These are phyloP conservation scores for Metschnikowia kunwiensis DNA, from an alignment of 805 yeast species.

Conservation along the genomic window DNA sequence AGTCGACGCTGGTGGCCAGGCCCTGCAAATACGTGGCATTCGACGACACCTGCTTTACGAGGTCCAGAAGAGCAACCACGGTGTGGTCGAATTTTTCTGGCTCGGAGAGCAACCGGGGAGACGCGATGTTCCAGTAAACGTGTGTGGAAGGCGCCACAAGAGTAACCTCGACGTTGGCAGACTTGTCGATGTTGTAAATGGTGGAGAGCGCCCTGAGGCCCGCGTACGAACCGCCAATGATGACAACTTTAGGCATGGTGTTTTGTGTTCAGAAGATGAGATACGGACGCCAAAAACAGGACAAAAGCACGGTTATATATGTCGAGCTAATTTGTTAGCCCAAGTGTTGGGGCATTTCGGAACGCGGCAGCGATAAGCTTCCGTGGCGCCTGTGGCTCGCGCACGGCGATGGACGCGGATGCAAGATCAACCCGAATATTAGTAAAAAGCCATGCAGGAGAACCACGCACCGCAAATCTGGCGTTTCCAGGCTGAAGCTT, in stretches of 20 bases:
- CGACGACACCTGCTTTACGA: conserved; percentile 19
- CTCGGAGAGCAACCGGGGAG: conserved; percentile 35
- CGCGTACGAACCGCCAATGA: conserved; percentile 40
- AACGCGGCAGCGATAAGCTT: too few species aligned
- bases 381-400: too few species aligned
- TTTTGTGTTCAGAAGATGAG: not conserved
- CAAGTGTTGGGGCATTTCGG: too few species aligned
- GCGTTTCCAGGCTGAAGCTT: too few species aligned
- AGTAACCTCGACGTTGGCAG: conserved; percentile 17
- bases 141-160: conserved; percentile 25
- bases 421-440: too few species aligned
- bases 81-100: conserved; percentile 19
- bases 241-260: conserved; percentile 21
- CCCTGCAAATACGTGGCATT: conserved; percentile 25
- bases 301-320: too few species aligned
- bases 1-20: conserved; percentile 24
- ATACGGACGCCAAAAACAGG: too few species aligned
- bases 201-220: conserved; percentile 28
- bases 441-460: too few species aligned
- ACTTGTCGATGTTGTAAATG: conserved; percentile 9
- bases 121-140: conserved; percentile 25
- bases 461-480: too few species aligned
- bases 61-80: conserved; percentile 19
- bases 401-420: too few species aligned
- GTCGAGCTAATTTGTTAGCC: too few species aligned